Evolutionary conservation across 352 stramenopile genomes (phyloP).

Genomic region (Phytophthora pistaciae): DNA sequence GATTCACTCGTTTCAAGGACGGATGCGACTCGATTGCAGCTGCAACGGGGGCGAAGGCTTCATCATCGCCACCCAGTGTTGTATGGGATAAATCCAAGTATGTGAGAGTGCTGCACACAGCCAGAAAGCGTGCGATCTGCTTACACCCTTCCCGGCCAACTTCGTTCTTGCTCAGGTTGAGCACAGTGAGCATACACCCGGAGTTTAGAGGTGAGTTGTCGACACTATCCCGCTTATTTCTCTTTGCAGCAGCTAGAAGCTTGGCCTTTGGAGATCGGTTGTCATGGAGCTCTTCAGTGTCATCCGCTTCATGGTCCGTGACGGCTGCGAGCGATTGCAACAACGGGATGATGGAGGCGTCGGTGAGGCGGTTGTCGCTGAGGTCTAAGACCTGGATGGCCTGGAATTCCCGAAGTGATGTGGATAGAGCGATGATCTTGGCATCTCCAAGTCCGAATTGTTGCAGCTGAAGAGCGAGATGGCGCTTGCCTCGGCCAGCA

Average conservation of each 20-base stretch:
- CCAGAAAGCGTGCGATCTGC: conserved; percentile 69
- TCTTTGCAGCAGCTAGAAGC: conserved; percentile 22
- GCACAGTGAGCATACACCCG: conserved; percentile 53
- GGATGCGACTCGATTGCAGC: conserved; percentile 64
- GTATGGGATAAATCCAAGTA: conserved; percentile 72
- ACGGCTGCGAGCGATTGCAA: conserved; percentile 50
- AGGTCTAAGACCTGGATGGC: conserved; percentile 73
- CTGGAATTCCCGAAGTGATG: conserved; percentile 61
- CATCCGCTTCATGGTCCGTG: not conserved
- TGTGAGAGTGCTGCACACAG: conserved; percentile 49
- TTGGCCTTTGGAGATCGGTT: conserved; percentile 25
- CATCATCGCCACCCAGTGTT: conserved; percentile 44
- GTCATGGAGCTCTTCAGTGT: not conserved
- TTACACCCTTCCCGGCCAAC: conserved; percentile 59
- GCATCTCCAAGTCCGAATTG: conserved; percentile 78
- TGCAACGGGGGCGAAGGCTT: conserved; percentile 58
- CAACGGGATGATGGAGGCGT: conserved; percentile 68
- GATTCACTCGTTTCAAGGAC: conserved; percentile 57
- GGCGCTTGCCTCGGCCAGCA: conserved; percentile 51
- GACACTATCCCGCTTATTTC: not conserved
- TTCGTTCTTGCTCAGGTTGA: conserved; percentile 82
- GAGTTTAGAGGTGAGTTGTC: not conserved
- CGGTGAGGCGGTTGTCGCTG: conserved; percentile 75
- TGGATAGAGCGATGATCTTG: conserved; percentile 67
- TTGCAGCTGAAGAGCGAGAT: conserved; percentile 64